Evolutionary conservation across 345 rosid species (phyloP), one percentile per base, ranked within the genome.

Genomic region (Boechera retrofracta): DNA sequence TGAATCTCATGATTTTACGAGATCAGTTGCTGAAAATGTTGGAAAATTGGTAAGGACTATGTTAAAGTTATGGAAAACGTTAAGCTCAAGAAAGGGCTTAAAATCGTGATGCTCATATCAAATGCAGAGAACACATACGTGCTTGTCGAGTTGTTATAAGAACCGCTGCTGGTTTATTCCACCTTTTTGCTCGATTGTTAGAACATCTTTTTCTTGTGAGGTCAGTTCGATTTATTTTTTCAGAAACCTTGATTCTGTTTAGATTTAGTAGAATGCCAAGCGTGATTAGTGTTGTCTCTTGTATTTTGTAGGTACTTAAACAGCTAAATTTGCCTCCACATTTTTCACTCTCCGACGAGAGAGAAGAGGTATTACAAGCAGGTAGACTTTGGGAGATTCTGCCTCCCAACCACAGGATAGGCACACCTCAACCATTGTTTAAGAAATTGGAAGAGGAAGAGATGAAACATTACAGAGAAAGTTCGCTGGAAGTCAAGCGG

Each of bases 401-500:
- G 66, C 91, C 97, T 55, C 68, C 86, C 62, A 77, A 78, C 21
- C 98, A 94, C 75, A 88, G 73, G 79, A 90, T 92, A 64, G 96
- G 92, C 16, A 16, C 16, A 16, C 61, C 11, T 96, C 96, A 77
- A 70, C 91, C 96, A 35, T 80, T 92, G 82, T 92, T 92, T 74
- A 86, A 83, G 78, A 89, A 89, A 81, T 29, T 92, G 89, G 97
- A 74, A 83, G 86, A 83, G 53, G 85, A 90, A 67, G 91, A 86
- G 71, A 88, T 92, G 26, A 80, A 90, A 33, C 60, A 54, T 56
- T 87, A 80, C 81, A 83, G 88, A 76, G 79, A 39, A 92, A 85
- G 82, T 92, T 84, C 79, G 87, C 94, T 61, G 97, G 97, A 67
- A 90, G 94, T 82, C 96, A 92, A 69, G 91, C 93, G 42, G 97